Percentiles rank a stretch among this genome's conserved stretches.
Evolutionary conservation across 2,329 filamentous ascomycete genomes (phyloP).

Genomic region (Colletotrichum plurivorum): DNA sequence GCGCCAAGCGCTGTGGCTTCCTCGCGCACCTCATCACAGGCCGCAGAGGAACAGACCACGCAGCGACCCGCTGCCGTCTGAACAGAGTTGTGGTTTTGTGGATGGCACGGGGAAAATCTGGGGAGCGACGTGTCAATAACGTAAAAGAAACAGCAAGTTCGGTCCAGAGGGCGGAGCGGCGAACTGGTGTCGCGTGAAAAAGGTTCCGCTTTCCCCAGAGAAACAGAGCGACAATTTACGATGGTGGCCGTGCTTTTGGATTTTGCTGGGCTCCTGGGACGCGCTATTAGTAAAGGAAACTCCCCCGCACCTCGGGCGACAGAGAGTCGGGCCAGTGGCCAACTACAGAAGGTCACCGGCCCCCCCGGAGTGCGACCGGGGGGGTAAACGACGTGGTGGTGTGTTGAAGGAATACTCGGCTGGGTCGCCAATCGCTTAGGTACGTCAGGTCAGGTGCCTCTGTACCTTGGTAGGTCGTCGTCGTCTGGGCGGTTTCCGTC

Average conservation of each 20-base stretch:
- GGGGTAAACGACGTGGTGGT: neutral
- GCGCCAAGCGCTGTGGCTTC: constrained; percentile 3
- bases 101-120: constrained; percentile 34
- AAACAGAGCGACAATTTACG: neutral
- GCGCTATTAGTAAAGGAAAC: constrained; percentile 23
- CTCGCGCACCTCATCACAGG: neutral
- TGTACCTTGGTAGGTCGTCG: neutral
- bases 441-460: too few species aligned
- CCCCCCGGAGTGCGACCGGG: neutral
- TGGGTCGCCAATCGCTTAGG: constrained; percentile 31
- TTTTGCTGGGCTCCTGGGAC: neutral
- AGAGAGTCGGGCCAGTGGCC: neutral
- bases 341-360: constrained; percentile 11
- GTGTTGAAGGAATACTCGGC: constrained; percentile 24
- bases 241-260: constrained; percentile 12
- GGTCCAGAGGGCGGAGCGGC: neutral
- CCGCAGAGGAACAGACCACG: constrained; percentile 4
- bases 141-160: constrained; percentile 29
- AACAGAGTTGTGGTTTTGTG: constrained; percentile 35
- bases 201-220: constrained; percentile 31
- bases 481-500: constrained; percentile 19
- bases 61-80: constrained; percentile 31
- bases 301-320: constrained; percentile 18
- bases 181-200: constrained; percentile 9
- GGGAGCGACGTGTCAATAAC: constrained; percentile 30